These are phyloP conservation scores for Wickerhamomyces chaumierensis DNA, from an alignment of 805 yeast species.

Conservation along the genomic window DNA sequence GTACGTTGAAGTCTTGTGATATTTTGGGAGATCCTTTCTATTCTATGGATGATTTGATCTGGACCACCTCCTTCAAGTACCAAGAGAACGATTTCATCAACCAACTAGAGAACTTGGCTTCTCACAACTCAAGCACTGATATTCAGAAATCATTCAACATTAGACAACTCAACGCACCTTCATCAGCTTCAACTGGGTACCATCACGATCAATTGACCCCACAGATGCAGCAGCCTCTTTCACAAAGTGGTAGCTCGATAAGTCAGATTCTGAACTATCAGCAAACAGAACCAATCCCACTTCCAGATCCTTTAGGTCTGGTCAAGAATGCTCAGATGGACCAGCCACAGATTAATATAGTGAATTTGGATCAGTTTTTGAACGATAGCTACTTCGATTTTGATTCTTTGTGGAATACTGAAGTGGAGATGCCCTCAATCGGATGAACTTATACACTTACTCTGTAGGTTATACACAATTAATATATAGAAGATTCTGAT, in stretches of 20 bases:
- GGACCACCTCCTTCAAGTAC: conserved; percentile 12
- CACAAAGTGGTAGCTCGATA: neutral
- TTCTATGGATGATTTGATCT: conserved; percentile 10
- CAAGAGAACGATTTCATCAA: neutral
- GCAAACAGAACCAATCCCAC: neutral
- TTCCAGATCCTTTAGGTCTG: no score
- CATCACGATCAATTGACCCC: no score
- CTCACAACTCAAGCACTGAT: neutral
- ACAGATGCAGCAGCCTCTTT: no score
- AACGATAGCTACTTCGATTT: neutral
- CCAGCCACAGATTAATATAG: neutral
- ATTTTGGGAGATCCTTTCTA: conserved; percentile 9
- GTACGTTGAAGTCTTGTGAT: neutral
- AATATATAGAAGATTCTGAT: no score
- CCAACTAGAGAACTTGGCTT: neutral
- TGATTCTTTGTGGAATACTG: neutral
- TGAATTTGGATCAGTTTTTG: neutral
- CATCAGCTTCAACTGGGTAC: no score
- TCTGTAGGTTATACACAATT: no score
- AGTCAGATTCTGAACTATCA: neutral
- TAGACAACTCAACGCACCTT: neutral
- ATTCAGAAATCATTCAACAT: neutral
- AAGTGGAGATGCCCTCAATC: no score
- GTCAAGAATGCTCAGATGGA: neutral
- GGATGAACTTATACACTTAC: no score